Evolutionary conservation across 208 protist genomes (phyloP), one percentile per base, ranked within the genome.

Genomic region (Angomonas ambiguus): DNA sequence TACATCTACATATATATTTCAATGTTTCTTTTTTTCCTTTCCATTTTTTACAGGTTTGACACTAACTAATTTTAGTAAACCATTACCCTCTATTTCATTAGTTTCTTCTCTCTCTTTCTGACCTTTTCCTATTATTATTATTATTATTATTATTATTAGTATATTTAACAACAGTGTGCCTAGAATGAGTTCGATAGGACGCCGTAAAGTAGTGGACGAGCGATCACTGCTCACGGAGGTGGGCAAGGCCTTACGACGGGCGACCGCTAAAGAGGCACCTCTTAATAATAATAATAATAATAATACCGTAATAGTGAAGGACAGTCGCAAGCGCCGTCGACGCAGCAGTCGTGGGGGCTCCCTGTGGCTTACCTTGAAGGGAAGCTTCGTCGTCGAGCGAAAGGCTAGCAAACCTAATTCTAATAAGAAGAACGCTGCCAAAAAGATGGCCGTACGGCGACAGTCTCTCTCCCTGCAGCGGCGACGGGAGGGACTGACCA

Each of bases 291-390:
- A n/a, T n/a, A n/a, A n/a, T n/a, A n/a, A n/a, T n/a, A n/a, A n/a
- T n/a, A n/a, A n/a, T n/a, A n/a, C n/a, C n/a, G n/a, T n/a, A n/a
- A n/a, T n/a, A n/a, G n/a, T n/a, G n/a, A n/a, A n/a, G n/a, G n/a
- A n/a, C n/a, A n/a, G n/a, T n/a, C n/a, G n/a, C n/a, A n/a, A n/a
- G 20, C 56, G 67, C 56, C 67, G 67, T 72, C 18, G 33, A 4
- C 41, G 57, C 8, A 83, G 42, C 18, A 61, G 13, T 1, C 51
- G 69, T 32, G 85, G 88, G 2, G 85, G 85, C 2, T 83, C 81
- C 0, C 65, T 94, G 6, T 94, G 88, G 86, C 80, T 94, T 22
- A 63, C 84, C n/a, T 60, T 94, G 32, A 94, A 94, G 55, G 88
- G 88, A 27, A 82, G 83, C 35, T 92, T 94, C 63, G 31, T 69